Conservation (phyloP, 352 stramenopile genomes). For the Globisporangium lucens region DNA sequence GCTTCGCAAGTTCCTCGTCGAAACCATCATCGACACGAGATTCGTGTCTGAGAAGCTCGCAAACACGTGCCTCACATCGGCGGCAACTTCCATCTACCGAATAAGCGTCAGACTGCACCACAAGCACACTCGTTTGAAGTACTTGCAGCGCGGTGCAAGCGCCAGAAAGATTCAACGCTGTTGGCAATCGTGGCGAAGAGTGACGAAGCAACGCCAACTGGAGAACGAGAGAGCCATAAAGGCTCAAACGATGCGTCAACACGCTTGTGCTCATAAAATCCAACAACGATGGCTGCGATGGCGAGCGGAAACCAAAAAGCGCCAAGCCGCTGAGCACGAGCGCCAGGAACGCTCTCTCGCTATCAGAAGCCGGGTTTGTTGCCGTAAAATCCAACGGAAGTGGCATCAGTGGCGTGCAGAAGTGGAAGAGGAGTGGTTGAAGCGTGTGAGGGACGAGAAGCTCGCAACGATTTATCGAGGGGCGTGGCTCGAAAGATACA, state of each 20-base stretch:
- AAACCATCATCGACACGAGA: constrained; percentile 37
- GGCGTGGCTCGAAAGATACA: constrained; percentile 13
- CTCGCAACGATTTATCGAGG: not conserved
- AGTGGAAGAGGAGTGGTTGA: not conserved
- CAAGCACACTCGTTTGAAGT: constrained; percentile 18
- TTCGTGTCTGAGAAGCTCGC: constrained; percentile 25
- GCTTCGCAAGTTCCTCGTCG: constrained; percentile 29
- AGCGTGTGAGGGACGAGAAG: not conserved
- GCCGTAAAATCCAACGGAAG: constrained; percentile 16
- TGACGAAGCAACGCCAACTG: not conserved
- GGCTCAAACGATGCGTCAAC: not conserved
- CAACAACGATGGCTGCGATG: not conserved
- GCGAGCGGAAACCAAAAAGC: not conserved
- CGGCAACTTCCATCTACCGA: constrained; percentile 10
- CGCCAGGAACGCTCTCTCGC: not conserved
- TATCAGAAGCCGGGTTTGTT: constrained; percentile 12
- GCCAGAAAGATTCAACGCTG: constrained; percentile 25
- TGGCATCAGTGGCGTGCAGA: constrained; percentile 1
- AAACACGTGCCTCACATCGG: constrained; percentile 10
- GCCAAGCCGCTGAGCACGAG: not conserved
- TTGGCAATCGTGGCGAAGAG: not conserved
- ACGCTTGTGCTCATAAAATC: constrained; percentile 2
- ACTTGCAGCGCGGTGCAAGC: constrained; percentile 13
- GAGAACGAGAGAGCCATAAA: not conserved
- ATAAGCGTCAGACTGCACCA: constrained; percentile 10